These are phyloP conservation scores for Skeletonema marinoi DNA, from an alignment of 108 stramenopile species.

Conservation along the genomic window DNA sequence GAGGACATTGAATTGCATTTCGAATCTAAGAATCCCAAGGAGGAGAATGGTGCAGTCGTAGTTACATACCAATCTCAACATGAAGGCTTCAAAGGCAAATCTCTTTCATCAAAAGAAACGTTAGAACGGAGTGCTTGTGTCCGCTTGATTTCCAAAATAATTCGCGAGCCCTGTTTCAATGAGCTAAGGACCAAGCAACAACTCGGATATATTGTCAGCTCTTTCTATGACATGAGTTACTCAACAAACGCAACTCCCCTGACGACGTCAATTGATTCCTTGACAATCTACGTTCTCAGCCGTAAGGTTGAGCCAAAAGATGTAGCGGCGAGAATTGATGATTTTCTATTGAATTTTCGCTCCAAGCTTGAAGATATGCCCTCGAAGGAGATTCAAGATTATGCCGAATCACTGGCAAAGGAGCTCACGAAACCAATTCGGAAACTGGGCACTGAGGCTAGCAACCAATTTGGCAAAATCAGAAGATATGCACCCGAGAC, in stretches of 20 bases:
- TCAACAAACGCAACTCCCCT: slow-evolving; percentile 21
- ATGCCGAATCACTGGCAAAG: slow-evolving; percentile 64
- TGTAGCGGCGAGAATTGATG: slow-evolving; percentile 75
- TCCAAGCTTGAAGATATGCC: slow-evolving; percentile 65
- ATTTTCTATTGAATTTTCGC: slow-evolving; percentile 69
- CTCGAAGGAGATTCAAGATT: slow-evolving; percentile 66
- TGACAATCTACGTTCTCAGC: slow-evolving; percentile 74
- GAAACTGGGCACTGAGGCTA: slow-evolving; percentile 71
- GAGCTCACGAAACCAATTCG: slow-evolving; percentile 80
- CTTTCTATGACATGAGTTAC: slow-evolving; percentile 48
- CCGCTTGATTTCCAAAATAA: slow-evolving; percentile 73
- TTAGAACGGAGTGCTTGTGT: slow-evolving; percentile 70
- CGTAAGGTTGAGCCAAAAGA: slow-evolving; percentile 70
- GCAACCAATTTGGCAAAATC: slow-evolving; percentile 63
- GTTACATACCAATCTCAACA: slow-evolving; percentile 75
- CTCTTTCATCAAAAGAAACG: slow-evolving; percentile 62
- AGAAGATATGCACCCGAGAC: slow-evolving; percentile 71
- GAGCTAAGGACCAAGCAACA: slow-evolving; percentile 82
- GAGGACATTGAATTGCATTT: slow-evolving; percentile 82
- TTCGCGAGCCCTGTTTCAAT: slow-evolving; percentile 87
- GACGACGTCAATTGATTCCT: slow-evolving; percentile 67
- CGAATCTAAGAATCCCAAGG: slow-evolving; percentile 69
- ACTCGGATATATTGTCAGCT: slow-evolving; percentile 76
- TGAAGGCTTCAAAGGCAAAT: slow-evolving; percentile 69
- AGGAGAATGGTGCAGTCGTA: slow-evolving; percentile 80